Base-by-base conservation (phyloP, 352 stramenopile genomes). In the Globisporangium apiculatum region DNA sequence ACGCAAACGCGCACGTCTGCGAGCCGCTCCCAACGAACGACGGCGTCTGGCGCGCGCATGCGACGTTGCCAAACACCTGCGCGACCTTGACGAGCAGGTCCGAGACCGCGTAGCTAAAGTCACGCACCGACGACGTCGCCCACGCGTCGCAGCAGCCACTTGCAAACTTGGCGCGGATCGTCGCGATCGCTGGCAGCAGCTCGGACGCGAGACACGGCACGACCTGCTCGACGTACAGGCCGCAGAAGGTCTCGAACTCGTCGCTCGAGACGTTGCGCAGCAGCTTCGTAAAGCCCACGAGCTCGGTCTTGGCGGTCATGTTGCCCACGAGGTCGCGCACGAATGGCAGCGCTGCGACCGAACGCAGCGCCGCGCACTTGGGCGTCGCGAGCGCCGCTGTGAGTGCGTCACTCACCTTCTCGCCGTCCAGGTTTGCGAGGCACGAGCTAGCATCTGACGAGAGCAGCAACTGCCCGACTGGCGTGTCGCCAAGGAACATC, bases 401-500 rank as follows among this genome's bases (percentile, higher is more conserved):
- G 7, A 86, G 43, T 38, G 61, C 67, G 17, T 75, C 50, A 47
- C 72, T 70, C 40, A 89, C 48, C 42, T 67, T 51, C 6, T 61
- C 74, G 57, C 76, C 78, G 64, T 89, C 69, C 62, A 89, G 76
- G 56, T 86, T 83, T 45, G 78, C 75, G 43, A 88, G 59, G 36
- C 78, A 88, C 18, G 64, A 71, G 53, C 68, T 78, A 41, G 73
- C 76, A 14, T 77, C 66, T 8, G 68, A 54, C 50, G 65, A 65
- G 17, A 79, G 45, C 35, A 89, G 64, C 42, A 84, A 51, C 40
- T 76, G 71, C 47, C 69, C 69, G 35, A 69, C 49, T 14, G 64
- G 41, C 12, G 66, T 72, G 51, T 67, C 51, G 0, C 56, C 55
- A 60, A 76, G 48, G 48, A 76, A 68, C 41, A 37, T 60, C n/a